Evolutionary conservation across 768 basidiomycete genomes (phyloP).

Genomic region (Podaxis carcinomalis): DNA sequence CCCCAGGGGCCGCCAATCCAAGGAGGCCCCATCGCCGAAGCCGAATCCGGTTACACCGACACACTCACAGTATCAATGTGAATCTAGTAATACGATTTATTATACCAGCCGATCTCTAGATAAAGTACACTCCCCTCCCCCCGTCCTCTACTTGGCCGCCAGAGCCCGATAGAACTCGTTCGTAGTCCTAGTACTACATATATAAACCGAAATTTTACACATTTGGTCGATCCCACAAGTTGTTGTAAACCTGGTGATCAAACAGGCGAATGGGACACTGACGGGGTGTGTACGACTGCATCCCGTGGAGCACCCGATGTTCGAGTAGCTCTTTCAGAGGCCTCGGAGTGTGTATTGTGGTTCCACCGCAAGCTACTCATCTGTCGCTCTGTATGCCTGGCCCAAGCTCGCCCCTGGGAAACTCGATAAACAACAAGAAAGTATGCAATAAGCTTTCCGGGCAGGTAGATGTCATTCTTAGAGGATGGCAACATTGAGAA

Average conservation of each 20-base stretch:
- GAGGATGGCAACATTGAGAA: background rate
- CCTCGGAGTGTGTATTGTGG: background rate
- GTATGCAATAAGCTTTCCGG: background rate
- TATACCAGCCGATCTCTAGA: background rate
- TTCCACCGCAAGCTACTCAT: background rate
- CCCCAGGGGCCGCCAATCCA: slow-evolving; percentile 31
- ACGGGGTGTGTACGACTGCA: background rate
- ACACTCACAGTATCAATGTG: slow-evolving; percentile 16
- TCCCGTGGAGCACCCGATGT: background rate
- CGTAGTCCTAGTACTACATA: too few relatives aligned
- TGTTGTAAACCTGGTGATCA: background rate
- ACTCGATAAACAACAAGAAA: background rate
- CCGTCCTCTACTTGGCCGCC: too few relatives aligned
- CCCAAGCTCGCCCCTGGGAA: background rate
- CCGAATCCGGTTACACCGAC: slow-evolving; percentile 42
- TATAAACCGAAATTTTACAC: too few relatives aligned
- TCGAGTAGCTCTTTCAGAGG: background rate
- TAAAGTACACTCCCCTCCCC: background rate
- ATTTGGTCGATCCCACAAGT: too few relatives aligned
- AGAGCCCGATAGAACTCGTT: too few relatives aligned
- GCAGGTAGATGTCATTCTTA: background rate
- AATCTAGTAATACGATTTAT: background rate
- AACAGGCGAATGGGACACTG: background rate
- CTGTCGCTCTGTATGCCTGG: background rate
- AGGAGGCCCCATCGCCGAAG: slow-evolving; percentile 34